Base-by-base conservation (phyloP, 768 basidiomycete genomes). In the Trametes villosa region DNA sequence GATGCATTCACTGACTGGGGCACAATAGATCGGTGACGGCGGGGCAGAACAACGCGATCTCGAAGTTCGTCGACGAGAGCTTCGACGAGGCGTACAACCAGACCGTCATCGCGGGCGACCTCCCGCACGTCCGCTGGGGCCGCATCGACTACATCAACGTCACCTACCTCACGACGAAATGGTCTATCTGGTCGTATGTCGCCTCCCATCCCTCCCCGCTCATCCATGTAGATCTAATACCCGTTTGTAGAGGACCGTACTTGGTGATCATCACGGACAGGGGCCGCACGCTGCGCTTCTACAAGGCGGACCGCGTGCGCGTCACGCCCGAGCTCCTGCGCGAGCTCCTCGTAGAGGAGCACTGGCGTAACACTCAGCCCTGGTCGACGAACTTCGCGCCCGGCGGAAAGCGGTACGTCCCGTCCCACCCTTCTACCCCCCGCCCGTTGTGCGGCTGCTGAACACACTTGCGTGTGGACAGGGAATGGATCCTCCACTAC, bases 101-200 rank as follows among this genome's bases (percentile, higher is more conserved):
- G 63, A 82, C 87, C 6, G 53, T 83, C 33, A 70, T 83, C 15
- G 81, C 80, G 22, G 81, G 80, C 11, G 91, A 89, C 70, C 74
- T 92, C 18, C 86, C 85, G 3, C 72, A 91, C 68, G 82, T 95
- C 57, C 86, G 83, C 58, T 96, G 89, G 83, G 94, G 85, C 51
- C 86, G 94, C 62, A 85, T 96, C 59, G 92, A 96, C 77, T 96
- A 94, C 73, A 76, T 94, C 64, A 87, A 88, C 62, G 93, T 95
- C 63, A 94, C 91, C 4, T 75, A 79, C 53, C 73, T 94, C 57
- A 95, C 93, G 57, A 93, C 92, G 2, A 89, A 89, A 69, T 96
- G 94, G 94, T 78, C 72, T 34, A 72, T 96, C 48, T 95, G 92
- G 91, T 82, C 84, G 94, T 94, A 71, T 60, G 86, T 81, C 27